Evolutionary conservation across 1,139 yeast species (phyloP), one percentile per base, ranked within the genome.

Genomic region (Debaryomycetaceae sp.): DNA sequence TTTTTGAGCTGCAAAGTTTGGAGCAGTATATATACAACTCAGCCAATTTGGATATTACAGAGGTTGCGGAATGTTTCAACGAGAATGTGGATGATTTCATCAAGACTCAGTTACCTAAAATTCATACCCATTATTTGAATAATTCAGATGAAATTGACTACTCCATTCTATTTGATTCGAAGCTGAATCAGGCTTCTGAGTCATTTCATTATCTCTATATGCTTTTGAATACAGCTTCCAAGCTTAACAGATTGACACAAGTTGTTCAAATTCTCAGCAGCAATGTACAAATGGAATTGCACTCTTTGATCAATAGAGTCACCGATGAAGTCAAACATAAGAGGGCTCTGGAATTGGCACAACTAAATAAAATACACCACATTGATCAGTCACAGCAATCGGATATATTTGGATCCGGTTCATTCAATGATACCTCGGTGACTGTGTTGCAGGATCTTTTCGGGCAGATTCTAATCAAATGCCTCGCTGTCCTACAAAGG

Each of bases 361-460:
- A 69, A 40, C 47, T 71, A 14, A 51, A 61, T 11, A 70, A 69
- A 41, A 45, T 64, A 9, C 63, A 58, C 33, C 51, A 54, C 11
- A 49, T 60, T 35, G 73, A 70, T 15, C 52, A 53, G 17, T 51
- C 52, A 6, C 44, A 48, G 17, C 42, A 53, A 8, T 42, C 56
- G 9, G 63, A 61, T 36, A 44, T 52, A 9, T 49, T 65, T 22
- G 61, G 62, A 2, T 60, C 54, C 19, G 51, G 49, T 39, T 58
- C 48, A 36, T 66, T 64, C 45, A 70, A 65, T 39, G 86, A 81
- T 45, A 61, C 77, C 17, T 67, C 82, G 11, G 79, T 84, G 1
- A 59, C 75, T 1, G 71, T 87, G 0, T 65, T 87, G 33, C 80
- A 82, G 49, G 91, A 86, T 49, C 68, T 87, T 37, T 85, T 86